These are phyloP conservation scores for Cymbopogon flexuosus DNA, from an alignment of 202 grass and related monocot species.

Conservation along the genomic window DNA sequence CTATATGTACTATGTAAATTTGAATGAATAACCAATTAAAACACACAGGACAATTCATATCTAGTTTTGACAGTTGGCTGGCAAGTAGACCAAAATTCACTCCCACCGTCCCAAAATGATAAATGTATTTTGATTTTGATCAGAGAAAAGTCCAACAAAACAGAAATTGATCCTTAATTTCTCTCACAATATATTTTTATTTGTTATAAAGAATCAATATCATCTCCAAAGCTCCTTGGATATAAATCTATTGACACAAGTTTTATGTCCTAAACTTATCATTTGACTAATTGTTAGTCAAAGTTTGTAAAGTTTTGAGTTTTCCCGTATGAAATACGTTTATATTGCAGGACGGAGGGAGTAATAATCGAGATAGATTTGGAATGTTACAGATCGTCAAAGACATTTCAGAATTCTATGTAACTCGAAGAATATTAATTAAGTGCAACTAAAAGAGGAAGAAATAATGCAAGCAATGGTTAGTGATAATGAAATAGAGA, in stretches of 20 bases:
- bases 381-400: background rate
- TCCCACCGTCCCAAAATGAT: background rate
- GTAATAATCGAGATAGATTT: background rate
- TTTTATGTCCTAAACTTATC: background rate
- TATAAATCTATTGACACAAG: background rate
- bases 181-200: background rate
- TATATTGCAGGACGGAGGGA: background rate
- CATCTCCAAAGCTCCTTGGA: background rate
- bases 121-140: background rate
- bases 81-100: background rate
- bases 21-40: background rate
- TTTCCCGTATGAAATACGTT: background rate
- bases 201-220: background rate
- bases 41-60: background rate
- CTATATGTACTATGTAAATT: background rate
- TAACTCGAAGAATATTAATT: conserved; percentile 12
- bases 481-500: background rate
- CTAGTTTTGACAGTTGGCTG: background rate
- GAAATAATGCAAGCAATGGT: background rate
- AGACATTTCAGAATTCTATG: background rate
- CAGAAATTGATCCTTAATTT: background rate
- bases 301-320: background rate
- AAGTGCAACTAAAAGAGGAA: background rate
- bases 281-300: background rate
- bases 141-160: background rate